Conservation (phyloP, 179 eudicot species). For the Gypsophila paniculata region DNA sequence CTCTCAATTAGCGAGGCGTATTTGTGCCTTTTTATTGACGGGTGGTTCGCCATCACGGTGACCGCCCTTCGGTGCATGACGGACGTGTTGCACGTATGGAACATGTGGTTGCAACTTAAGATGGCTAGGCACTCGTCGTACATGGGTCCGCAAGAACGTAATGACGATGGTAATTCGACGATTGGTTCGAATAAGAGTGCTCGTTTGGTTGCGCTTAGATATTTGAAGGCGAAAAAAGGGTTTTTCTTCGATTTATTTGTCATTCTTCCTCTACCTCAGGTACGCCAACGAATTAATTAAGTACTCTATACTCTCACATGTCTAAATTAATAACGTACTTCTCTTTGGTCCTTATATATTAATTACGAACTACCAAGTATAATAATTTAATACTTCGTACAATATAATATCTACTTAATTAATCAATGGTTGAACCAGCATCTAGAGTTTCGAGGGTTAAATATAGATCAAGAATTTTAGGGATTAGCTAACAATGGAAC, state of each 20-base stretch:
- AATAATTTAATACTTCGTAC: too few relatives aligned
- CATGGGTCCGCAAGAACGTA: constrained; percentile 11
- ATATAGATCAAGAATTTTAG: too few relatives aligned
- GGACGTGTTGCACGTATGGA: constrained; percentile 70
- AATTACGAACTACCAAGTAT: too few relatives aligned
- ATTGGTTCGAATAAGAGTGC: constrained; percentile 17
- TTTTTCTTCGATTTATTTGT: constrained; percentile 76
- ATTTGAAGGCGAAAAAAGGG: constrained; percentile 52
- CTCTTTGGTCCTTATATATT: too few relatives aligned
- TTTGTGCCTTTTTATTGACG: constrained; percentile 79
- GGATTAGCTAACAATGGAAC: too few relatives aligned
- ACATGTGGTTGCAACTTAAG: constrained; percentile 76
- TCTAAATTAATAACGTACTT: too few relatives aligned
- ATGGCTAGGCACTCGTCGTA: constrained; percentile 34
- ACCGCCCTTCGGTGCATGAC: constrained; percentile 79
- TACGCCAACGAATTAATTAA: too few relatives aligned
- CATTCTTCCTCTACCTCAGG: constrained; percentile 90
- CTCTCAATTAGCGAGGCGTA: constrained; percentile 66
- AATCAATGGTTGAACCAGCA: too few relatives aligned
- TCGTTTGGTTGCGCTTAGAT: constrained; percentile 33
- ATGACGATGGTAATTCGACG: background rate
- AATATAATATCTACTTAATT: too few relatives aligned
- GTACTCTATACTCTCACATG: too few relatives aligned
- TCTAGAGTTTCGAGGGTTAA: too few relatives aligned
- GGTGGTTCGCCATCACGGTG: constrained; percentile 78